A percentile compares a stretch with the other conserved stretches of the same genome.
phyloP scores from a whole-genome alignment of 139 green algal genomes.

The Auxenochlorella pyrenoidosa region DNA sequence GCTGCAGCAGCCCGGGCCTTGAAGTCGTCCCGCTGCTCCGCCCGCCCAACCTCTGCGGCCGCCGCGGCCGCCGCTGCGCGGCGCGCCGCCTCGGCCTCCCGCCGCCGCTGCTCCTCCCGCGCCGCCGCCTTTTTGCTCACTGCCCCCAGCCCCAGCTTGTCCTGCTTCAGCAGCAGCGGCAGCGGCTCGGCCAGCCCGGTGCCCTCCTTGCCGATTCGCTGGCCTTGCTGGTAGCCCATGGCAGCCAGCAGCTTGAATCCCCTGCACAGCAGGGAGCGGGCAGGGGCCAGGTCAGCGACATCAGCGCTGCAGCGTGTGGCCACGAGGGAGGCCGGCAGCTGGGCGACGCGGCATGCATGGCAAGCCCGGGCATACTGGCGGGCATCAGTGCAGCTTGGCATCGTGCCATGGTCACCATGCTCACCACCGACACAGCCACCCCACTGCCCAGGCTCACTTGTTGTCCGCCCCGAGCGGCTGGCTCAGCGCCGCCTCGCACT shows the following conservation, averaged over 20 bases:
- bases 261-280: conserved; percentile 9
- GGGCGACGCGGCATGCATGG: background rate
- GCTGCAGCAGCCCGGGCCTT: conserved; percentile 8
- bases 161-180: conserved; percentile 44
- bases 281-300: too few species aligned
- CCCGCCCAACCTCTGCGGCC: background rate
- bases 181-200: conserved; percentile 38
- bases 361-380: background rate
- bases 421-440: background rate
- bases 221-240: conserved; percentile 52
- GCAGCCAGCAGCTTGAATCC: conserved; percentile 52
- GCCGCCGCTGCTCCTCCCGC: conserved; percentile 33
- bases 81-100: conserved; percentile 3
- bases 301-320: too few species aligned
- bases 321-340: too few species aligned
- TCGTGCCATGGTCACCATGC: background rate
- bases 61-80: conserved; percentile 16
- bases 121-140: conserved; percentile 32
- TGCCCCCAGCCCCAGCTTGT: conserved; percentile 40
- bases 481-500: conserved; percentile 37
- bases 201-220: conserved; percentile 39
- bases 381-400: background rate
- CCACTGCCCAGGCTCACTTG: conserved; percentile 31
- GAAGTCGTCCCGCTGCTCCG: background rate
- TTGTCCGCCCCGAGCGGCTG: conserved; percentile 41